These are phyloP conservation scores for Blastobotrys proliferans DNA, from an alignment of 1,139 yeast species.

Conservation along the genomic window DNA sequence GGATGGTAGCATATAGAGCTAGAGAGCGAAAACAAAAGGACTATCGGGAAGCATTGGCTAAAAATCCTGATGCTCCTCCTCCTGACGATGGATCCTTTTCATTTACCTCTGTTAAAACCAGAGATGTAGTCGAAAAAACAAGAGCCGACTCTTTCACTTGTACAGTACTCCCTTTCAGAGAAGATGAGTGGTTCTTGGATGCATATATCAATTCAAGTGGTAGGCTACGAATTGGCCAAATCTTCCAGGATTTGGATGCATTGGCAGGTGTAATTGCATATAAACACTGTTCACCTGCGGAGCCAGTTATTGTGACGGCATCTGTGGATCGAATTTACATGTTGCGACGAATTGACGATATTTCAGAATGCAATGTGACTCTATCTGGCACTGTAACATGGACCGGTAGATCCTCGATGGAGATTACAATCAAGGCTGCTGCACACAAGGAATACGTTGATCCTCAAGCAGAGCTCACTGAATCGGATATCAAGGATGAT, in stretches of 20 bases:
- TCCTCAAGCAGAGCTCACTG: slow-evolving; percentile 29
- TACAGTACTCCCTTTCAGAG: slow-evolving; percentile 74
- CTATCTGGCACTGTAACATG: slow-evolving; percentile 87
- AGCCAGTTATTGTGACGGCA: slow-evolving; percentile 91
- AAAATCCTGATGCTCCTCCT: slow-evolving; percentile 43
- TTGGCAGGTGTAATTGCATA: slow-evolving; percentile 85
- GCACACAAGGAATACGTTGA: slow-evolving; percentile 55
- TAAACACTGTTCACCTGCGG: slow-evolving; percentile 83
- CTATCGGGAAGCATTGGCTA: slow-evolving; percentile 7
- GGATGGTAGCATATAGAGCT: slow-evolving; percentile 81
- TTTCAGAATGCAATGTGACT: slow-evolving; percentile 68
- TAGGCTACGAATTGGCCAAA: slow-evolving; percentile 81
- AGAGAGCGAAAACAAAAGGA: slow-evolving; percentile 41
- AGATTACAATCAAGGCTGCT: slow-evolving; percentile 84
- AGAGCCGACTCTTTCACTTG: slow-evolving; percentile 73
- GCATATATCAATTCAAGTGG: slow-evolving; percentile 87
- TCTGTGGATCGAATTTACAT: slow-evolving; percentile 88
- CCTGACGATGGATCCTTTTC: slow-evolving; percentile 70
- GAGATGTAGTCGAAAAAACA: slow-evolving; percentile 67
- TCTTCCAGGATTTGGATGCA: slow-evolving; percentile 88
- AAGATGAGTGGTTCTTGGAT: slow-evolving; percentile 78
- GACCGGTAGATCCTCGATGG: slow-evolving; percentile 96
- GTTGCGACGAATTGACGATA: slow-evolving; percentile 79
- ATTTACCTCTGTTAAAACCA: slow-evolving; percentile 46
- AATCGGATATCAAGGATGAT: slow-evolving; percentile 42